Evolutionary conservation across 1,139 yeast genomes (phyloP).

Genomic region (Candida buenavistaensis): DNA sequence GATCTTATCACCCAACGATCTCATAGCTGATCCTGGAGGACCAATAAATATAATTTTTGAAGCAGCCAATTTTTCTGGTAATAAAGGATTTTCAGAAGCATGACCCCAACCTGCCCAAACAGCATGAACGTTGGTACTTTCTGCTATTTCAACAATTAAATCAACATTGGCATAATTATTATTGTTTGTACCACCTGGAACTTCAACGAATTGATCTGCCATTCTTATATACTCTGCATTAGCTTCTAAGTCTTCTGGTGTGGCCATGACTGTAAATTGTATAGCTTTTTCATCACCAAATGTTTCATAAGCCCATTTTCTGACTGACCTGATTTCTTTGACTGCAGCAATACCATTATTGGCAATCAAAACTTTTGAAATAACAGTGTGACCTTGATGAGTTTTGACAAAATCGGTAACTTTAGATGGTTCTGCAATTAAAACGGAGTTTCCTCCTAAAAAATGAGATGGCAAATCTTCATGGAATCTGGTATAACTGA

Average conservation of each 20-base stretch:
- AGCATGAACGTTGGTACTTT: slow-evolving; percentile 93
- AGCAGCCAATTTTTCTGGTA: slow-evolving; percentile 91
- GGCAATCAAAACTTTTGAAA: slow-evolving; percentile 85
- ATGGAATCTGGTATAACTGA: slow-evolving; percentile 34
- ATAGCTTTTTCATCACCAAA: slow-evolving; percentile 94
- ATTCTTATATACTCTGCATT: slow-evolving; percentile 97
- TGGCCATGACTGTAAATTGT: slow-evolving; percentile 96
- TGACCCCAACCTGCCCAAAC: slow-evolving; percentile 99
- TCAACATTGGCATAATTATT: slow-evolving; percentile 98
- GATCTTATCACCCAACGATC: slow-evolving; percentile 97
- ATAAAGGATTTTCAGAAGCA: slow-evolving; percentile 93
- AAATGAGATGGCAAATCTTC: slow-evolving; percentile 65
- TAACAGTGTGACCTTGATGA: slow-evolving; percentile 95
- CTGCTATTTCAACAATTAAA: slow-evolving; percentile 93
- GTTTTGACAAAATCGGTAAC: slow-evolving; percentile 82
- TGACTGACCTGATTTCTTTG: slow-evolving; percentile 92
- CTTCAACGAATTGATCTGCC: slow-evolving; percentile 98
- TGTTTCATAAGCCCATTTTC: slow-evolving; percentile 99
- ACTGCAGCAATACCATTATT: slow-evolving; percentile 99
- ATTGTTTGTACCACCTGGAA: slow-evolving; percentile 98
- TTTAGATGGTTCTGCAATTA: slow-evolving; percentile 67
- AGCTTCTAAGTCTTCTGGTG: slow-evolving; percentile 96
- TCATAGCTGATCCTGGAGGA: slow-evolving; percentile 98
- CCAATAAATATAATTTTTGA: slow-evolving; percentile 92
- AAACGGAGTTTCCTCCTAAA: slow-evolving; percentile 75